Percentiles rank a stretch among this genome's conserved stretches.
These are phyloP conservation scores for Chloropicon primus DNA, from an alignment of 139 green algal genomes.

Conservation along the genomic window DNA sequence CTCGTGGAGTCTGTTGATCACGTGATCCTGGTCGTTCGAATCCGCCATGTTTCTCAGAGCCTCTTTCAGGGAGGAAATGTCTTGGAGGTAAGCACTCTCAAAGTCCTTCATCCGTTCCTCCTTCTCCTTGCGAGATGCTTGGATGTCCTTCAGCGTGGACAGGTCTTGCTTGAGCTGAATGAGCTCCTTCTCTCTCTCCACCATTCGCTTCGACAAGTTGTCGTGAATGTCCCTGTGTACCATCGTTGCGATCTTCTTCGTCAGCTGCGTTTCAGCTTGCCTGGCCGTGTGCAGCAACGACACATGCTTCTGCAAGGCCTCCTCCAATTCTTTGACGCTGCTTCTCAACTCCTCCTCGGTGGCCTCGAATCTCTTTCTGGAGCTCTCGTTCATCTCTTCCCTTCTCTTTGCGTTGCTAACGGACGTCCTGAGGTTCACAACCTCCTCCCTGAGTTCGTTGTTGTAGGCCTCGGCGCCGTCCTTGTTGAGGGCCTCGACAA, in stretches of 20 bases:
- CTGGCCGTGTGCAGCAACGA: neutral
- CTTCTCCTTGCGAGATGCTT: neutral
- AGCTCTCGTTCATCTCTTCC: neutral
- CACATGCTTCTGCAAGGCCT: neutral
- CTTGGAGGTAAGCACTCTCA: neutral
- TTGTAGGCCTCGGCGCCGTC: slow-evolving; percentile 7
- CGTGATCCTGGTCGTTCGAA: neutral
- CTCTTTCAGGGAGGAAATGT: neutral
- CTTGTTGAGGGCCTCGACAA: neutral
- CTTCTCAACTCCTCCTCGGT: slow-evolving; percentile 20
- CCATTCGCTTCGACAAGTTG: neutral
- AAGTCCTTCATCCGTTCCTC: neutral
- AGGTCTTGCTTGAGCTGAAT: neutral
- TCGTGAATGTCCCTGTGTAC: neutral
- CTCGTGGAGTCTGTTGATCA: neutral
- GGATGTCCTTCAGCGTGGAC: neutral
- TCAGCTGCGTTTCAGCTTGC: neutral
- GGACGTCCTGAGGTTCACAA: neutral
- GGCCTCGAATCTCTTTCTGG: neutral
- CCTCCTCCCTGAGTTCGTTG: neutral
- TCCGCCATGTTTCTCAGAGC: neutral
- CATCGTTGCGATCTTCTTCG: neutral
- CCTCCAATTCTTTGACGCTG: slow-evolving; percentile 11
- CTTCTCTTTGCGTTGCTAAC: neutral
- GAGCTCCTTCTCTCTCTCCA: neutral